Evolutionary conservation across 2,329 filamentous ascomycete genomes (phyloP).

Genomic region (Fusarium oligoseptatum): DNA sequence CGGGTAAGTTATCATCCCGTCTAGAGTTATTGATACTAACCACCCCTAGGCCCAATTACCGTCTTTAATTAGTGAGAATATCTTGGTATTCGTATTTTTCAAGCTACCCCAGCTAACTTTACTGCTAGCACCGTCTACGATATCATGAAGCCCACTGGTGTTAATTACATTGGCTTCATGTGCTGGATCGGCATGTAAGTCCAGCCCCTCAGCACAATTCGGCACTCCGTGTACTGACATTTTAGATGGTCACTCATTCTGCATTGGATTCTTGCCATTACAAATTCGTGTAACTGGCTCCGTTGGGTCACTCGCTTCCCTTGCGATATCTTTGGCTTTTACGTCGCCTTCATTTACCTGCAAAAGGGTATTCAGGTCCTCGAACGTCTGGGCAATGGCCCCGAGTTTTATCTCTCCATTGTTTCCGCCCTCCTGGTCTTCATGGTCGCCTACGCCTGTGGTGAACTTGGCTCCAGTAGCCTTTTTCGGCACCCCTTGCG

Average conservation of each 20-base stretch:
- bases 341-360: slow-evolving; percentile 91
- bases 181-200: slow-evolving; percentile 85
- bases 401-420: slow-evolving; percentile 83
- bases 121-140: slow-evolving; percentile 82
- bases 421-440: slow-evolving; percentile 83
- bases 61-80: slow-evolving; percentile 84
- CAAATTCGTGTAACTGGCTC: slow-evolving; percentile 90
- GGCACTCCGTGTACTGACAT: slow-evolving; percentile 4
- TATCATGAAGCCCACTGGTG: slow-evolving; percentile 82
- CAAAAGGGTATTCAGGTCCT: slow-evolving; percentile 93
- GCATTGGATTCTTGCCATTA: slow-evolving; percentile 86
- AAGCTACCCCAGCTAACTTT: slow-evolving; percentile 9
- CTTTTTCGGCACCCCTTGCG: slow-evolving; percentile 82
- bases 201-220: too few relatives aligned
- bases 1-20: slow-evolving; percentile 60
- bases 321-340: slow-evolving; percentile 95
- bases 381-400: slow-evolving; percentile 76
- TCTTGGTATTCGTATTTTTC: background rate
- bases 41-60: slow-evolving; percentile 78
- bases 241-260: slow-evolving; percentile 83
- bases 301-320: slow-evolving; percentile 92
- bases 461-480: slow-evolving; percentile 76
- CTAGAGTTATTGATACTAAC: slow-evolving; percentile 11
- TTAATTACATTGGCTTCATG: slow-evolving; percentile 91
- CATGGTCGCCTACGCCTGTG: slow-evolving; percentile 80